Evolutionary conservation across 2,329 filamentous ascomycete genomes (phyloP), one percentile per base, ranked within the genome.

Genomic region (Diaporthe citriasiana): DNA sequence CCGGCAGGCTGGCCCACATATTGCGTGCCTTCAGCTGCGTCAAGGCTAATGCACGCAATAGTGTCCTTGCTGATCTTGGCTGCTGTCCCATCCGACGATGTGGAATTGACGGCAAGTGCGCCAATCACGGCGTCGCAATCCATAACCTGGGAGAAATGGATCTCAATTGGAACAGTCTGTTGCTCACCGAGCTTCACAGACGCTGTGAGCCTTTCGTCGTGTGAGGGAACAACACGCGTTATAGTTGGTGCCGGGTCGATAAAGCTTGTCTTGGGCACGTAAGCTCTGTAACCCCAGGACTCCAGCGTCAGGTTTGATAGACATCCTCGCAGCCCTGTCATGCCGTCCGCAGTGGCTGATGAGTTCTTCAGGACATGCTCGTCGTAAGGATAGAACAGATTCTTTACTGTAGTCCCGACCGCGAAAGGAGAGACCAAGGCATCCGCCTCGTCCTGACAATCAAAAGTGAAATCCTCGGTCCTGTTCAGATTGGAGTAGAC

Each of bases 361-460:
- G 88, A 87, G 1, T 81, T 79, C 59, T 84, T 83, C n/a, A 93
- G 81, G 0, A 82, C 86, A 73, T 87, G 82, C 76, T 90, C 86
- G 33, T 91, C 89, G 77, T 89, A 90, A 0, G 90, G 90, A 78
- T 88, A 89, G 79, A 93, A 91, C 17, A 93, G 79, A 77, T 92
- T 92, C 78, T 88, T 89, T 75, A 93, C 90, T 0, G 84, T 88
- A 1, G 86, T 88, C 17, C 85, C 87, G 3, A 81, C 87, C 6
- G 82, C 82, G 73, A 90, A 93, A 0, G 91, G 89, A 13, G 90
- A 83, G 50, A 92, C 82, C 50, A 92, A 84, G 2, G 88, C 88
- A 5, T 81, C 81, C 47, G 85, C 82, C n/a, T 79, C 81, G 57
- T 78, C 76, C 33, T 55, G 75, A 80, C 91, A 93, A 77, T 92